Evolutionary conservation across 2,329 filamentous ascomycete species (phyloP).

Genomic region (Sporothrix globosa): DNA sequence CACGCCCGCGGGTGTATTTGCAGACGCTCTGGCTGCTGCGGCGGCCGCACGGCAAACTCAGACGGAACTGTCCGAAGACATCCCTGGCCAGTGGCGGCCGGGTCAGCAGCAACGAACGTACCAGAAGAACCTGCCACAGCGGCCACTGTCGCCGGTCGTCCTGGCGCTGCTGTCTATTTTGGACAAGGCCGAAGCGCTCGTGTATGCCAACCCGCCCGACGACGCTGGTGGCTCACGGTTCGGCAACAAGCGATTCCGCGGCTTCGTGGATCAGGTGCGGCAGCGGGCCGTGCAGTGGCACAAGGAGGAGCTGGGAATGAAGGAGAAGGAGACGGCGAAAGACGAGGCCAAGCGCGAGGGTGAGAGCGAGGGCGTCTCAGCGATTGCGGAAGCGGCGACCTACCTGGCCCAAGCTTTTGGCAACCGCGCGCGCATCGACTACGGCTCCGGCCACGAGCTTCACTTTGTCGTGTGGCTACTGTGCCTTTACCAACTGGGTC

Average conservation of each 20-base stretch:
- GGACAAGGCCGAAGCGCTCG: conserved; percentile 66
- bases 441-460: conserved; percentile 94
- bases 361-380: conserved; percentile 41
- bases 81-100: conserved; percentile 28
- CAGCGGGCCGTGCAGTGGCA: conserved; percentile 66
- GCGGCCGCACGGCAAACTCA: neutral
- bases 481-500: conserved; percentile 79
- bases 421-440: conserved; percentile 86
- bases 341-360: neutral
- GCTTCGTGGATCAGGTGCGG: conserved; percentile 72
- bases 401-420: conserved; percentile 87
- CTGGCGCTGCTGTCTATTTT: conserved; percentile 70
- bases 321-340: conserved; percentile 34
- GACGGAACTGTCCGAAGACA: neutral
- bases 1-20: conserved; percentile 46
- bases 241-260: conserved; percentile 88
- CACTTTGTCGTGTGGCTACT: conserved; percentile 97
- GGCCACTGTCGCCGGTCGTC: conserved; percentile 65
- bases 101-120: conserved; percentile 7
- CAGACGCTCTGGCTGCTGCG: conserved; percentile 41
- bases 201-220: conserved; percentile 73
- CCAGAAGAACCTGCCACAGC: conserved; percentile 34
- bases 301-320: conserved; percentile 56
- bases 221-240: conserved; percentile 89
- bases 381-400: conserved; percentile 71